These are phyloP conservation scores for Exophiala oligosperma DNA, from an alignment of 2,329 filamentous ascomycete genomes.

Conservation along the genomic window DNA sequence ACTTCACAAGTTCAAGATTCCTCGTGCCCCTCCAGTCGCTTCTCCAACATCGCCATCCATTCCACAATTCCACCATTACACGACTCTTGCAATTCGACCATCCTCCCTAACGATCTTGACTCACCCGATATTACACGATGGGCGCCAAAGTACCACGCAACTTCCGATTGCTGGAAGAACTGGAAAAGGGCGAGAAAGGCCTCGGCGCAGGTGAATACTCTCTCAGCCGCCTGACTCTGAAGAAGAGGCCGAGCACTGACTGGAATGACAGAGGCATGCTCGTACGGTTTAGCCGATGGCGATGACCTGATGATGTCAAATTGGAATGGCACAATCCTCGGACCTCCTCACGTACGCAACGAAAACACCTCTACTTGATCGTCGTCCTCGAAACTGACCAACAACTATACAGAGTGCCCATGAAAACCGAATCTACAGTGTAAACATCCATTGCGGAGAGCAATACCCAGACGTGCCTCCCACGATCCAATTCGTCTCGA, in stretches of 20 bases:
- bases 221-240: constrained; percentile 4
- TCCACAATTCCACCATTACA: background rate
- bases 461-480: constrained; percentile 89
- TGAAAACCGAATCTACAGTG: constrained; percentile 98
- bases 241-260: constrained; percentile 26
- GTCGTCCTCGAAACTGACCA: constrained; percentile 2
- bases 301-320: constrained; percentile 96
- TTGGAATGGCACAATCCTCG: constrained; percentile 98
- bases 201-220: constrained; percentile 73
- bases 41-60: constrained; percentile 1
- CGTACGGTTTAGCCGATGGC: constrained; percentile 89
- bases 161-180: constrained; percentile 93
- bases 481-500: constrained; percentile 86
- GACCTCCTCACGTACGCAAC: constrained; percentile 82
- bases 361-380: background rate
- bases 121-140: constrained; percentile 42
- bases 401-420: constrained; percentile 71
- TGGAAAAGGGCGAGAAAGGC: constrained; percentile 98
- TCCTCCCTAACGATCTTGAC: background rate
- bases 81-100: background rate
- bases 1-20: too few relatives aligned
- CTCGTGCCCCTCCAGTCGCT: constrained; percentile 6
- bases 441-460: constrained; percentile 92
- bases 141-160: constrained; percentile 84
- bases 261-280: constrained; percentile 75